Base-by-base conservation (phyloP, 257 asterid species). In the Primulina tabacum region DNA sequence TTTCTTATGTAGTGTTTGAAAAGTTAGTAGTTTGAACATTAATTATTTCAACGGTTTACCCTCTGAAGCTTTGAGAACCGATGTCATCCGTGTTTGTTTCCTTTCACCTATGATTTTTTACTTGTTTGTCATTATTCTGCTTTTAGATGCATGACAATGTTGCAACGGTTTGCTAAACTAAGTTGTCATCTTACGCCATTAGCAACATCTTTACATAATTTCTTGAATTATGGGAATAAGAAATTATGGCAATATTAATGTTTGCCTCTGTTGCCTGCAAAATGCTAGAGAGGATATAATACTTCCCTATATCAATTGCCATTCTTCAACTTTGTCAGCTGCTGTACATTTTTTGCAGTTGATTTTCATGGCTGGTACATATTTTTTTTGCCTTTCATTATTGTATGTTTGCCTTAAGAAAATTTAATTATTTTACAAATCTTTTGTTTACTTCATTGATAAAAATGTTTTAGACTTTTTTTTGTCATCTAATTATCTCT, bases 351-450 rank as follows among this genome's bases (percentile, higher is more conserved):
- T 53, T 64, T 20, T 28, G 73, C 74, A 61, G 73, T 74, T 78
- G 79, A 78, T 74, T 78, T 69, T 78, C 76, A 35, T 60, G 65
- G 32, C 16, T 74, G 79, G 74, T 40, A 74, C 50, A 77, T 64
- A 17, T 21, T 12, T 0, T 0, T 50, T 16, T 50, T 50, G 57
- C 20, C 18, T 16, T 50, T 50, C 57, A 2, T 5, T 16, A 7
- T 43, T 8, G 1, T 35, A 5, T 8, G 43, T 10, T 6, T 35
- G 4, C 10, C 43, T 35, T 5, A 0, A 7, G 43, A 35, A 35
- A 35, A 1, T 35, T 1, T 2, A 8, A 1, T 35, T 32, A 32
- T 32, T 32, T 32, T 3, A 35, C 5, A 1, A 35, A 35, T 35
- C 10, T 35, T 7, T 5, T 7, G 7, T 5, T 24, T 24, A 24